phyloP scores from a whole-genome alignment of 2,329 filamentous ascomycete genomes.

The Apiospora saccharicola region DNA sequence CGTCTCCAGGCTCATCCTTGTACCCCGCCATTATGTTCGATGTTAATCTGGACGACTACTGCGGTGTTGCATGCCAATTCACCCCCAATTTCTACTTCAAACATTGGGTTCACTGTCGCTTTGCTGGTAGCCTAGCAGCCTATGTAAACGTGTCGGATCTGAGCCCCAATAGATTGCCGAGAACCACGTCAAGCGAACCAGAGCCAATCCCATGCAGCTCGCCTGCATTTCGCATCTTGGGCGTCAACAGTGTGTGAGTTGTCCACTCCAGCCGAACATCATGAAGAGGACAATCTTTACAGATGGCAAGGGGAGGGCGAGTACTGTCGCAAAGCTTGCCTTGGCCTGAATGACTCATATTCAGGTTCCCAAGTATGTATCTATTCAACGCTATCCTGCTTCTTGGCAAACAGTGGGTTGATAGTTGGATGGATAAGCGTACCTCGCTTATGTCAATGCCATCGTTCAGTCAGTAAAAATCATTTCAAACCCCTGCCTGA shows the following conservation, averaged over 20 bases:
- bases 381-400: neutral
- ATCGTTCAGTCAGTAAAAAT: constrained; percentile 3
- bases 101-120: neutral
- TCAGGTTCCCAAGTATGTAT: neutral
- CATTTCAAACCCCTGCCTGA: neutral
- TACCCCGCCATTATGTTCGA: constrained; percentile 3
- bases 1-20: neutral
- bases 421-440: constrained; percentile 3
- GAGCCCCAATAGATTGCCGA: constrained; percentile 13
- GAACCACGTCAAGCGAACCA: neutral
- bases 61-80: neutral
- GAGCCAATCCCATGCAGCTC: neutral
- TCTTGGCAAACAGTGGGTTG: neutral
- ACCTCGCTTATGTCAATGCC: neutral
- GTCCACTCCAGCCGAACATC: neutral
- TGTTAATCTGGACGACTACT: neutral
- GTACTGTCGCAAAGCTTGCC: neutral
- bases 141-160: neutral
- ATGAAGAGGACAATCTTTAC: neutral
- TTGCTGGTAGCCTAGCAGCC: neutral
- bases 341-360: constrained; percentile 3
- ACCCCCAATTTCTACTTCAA: constrained; percentile 10
- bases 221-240: constrained; percentile 12
- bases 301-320: neutral
- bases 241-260: constrained; percentile 1